Evolutionary conservation across 2,329 filamentous ascomycete genomes (phyloP).

Genomic region (Fusarium lateritium): DNA sequence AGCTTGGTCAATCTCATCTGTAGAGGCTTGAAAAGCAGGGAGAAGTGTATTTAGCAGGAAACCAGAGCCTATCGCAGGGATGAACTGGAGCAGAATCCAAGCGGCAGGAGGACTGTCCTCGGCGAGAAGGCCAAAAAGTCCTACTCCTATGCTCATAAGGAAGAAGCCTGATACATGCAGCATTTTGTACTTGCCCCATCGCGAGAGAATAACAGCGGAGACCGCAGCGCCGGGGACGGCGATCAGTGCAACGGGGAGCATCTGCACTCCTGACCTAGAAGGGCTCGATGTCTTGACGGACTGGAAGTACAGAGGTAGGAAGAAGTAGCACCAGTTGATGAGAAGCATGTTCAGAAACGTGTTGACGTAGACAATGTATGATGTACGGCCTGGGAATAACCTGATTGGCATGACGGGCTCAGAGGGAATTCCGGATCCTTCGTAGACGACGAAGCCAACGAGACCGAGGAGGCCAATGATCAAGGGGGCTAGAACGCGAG

Average conservation of each 20-base stretch:
- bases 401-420: constrained; percentile 48
- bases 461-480: constrained; percentile 47
- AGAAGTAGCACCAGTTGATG: constrained; percentile 57
- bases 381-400: constrained; percentile 43
- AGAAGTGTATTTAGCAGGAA: constrained; percentile 60
- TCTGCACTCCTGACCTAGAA: constrained; percentile 51
- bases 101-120: constrained; percentile 50
- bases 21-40: constrained; percentile 59
- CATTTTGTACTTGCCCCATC: constrained; percentile 52
- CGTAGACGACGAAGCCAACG: constrained; percentile 37
- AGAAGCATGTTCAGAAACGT: constrained; percentile 44
- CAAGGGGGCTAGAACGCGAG: constrained; percentile 59
- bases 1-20: constrained; percentile 55
- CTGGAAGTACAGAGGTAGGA: constrained; percentile 64
- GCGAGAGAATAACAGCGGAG: constrained; percentile 50
- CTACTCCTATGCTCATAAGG: constrained; percentile 58
- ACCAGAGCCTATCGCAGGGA: constrained; percentile 59
- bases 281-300: constrained; percentile 55
- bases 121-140: constrained; percentile 58
- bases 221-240: constrained; percentile 50
- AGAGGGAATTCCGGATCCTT: constrained; percentile 38
- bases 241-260: constrained; percentile 53
- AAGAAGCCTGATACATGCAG: constrained; percentile 57
- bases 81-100: constrained; percentile 59
- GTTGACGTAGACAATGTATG: constrained; percentile 42